Percentiles rank a stretch among this genome's conserved stretches.
phyloP scores from a whole-genome alignment of 768 basidiomycete genomes.

The Rhizopogon sp. region DNA sequence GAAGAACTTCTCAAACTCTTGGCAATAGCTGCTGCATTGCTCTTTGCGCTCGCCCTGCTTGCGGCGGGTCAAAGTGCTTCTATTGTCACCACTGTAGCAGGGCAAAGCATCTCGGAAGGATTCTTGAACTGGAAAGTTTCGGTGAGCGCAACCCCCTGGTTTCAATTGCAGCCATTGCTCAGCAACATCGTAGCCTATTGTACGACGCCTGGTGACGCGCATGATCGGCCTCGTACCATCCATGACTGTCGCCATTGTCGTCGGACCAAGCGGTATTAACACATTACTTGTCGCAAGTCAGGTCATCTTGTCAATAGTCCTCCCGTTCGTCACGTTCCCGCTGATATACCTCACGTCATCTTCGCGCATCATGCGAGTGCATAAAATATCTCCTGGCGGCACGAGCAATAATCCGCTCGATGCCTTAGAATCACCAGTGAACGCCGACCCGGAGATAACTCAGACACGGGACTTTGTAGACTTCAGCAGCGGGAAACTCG shows the following conservation, averaged over 20 bases:
- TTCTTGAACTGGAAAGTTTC: constrained; percentile 85
- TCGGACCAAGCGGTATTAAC: constrained; percentile 68
- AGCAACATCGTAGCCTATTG: constrained; percentile 44
- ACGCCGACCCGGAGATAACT: constrained; percentile 1
- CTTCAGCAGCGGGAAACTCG: constrained; percentile 56
- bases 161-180: constrained; percentile 23
- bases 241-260: constrained; percentile 66
- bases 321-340: constrained; percentile 84
- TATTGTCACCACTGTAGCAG: constrained; percentile 84
- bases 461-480: constrained; percentile 41
- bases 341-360: constrained; percentile 69
- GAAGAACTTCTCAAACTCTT: constrained; percentile 1
- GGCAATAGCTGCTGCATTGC: constrained; percentile 62
- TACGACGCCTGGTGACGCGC: constrained; percentile 82
- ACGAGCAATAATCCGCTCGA: not conserved
- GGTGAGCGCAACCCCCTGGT: constrained; percentile 31
- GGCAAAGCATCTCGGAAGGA: constrained; percentile 88
- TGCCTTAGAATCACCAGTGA: not conserved
- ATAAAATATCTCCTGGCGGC: constrained; percentile 13
- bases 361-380: constrained; percentile 66
- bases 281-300: constrained; percentile 82
- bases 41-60: constrained; percentile 85
- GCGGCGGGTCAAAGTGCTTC: constrained; percentile 87
- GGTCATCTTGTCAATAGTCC: constrained; percentile 75
- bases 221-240: constrained; percentile 80